Evolutionary conservation across 2,329 filamentous ascomycete species (phyloP).

Genomic region (Paraconiothyrium brasiliense): DNA sequence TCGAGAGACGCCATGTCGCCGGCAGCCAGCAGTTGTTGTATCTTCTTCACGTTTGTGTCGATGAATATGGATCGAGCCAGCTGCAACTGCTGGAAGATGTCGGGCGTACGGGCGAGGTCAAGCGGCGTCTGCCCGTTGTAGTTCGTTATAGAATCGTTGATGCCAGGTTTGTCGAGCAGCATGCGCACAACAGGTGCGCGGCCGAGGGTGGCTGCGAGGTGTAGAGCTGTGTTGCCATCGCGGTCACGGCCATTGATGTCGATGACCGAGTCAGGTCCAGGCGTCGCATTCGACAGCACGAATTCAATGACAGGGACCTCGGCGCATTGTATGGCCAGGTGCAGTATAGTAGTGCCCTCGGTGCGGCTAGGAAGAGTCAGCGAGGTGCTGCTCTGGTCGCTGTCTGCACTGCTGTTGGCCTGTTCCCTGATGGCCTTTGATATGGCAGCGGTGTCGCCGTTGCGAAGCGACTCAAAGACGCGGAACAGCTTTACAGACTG

Average conservation of each 20-base stretch:
- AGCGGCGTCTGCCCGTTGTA: conserved; percentile 84
- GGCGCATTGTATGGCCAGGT: conserved; percentile 94
- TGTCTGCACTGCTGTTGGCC: conserved; percentile 42
- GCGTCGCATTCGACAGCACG: conserved; percentile 73
- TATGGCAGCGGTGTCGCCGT: conserved; percentile 89
- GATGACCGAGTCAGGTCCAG: conserved; percentile 66
- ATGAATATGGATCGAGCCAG: conserved; percentile 89
- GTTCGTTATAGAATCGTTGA: conserved; percentile 91
- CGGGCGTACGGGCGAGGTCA: conserved; percentile 88
- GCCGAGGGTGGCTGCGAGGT: conserved; percentile 85
- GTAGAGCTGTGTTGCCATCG: conserved; percentile 93
- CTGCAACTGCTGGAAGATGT: conserved; percentile 95
- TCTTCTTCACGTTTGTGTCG: conserved; percentile 82
- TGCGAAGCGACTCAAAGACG: conserved; percentile 90
- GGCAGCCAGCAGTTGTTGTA: conserved; percentile 78
- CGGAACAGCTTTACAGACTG: conserved; percentile 95
- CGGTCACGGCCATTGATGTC: conserved; percentile 91
- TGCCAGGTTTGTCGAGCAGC: conserved; percentile 79
- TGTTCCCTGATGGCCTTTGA: conserved; percentile 82
- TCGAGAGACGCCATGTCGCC: conserved; percentile 82
- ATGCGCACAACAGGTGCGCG: conserved; percentile 82
- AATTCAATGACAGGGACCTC: conserved; percentile 93
- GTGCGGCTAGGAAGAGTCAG: conserved; percentile 57
- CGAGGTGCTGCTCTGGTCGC: conserved; percentile 64
- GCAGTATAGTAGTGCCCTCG: conserved; percentile 88